Percentiles rank a stretch among this genome's conserved stretches.
These are phyloP conservation scores for Porodaedalea pini DNA, from an alignment of 1,284 basidiomycete genomes.

Conservation along the genomic window DNA sequence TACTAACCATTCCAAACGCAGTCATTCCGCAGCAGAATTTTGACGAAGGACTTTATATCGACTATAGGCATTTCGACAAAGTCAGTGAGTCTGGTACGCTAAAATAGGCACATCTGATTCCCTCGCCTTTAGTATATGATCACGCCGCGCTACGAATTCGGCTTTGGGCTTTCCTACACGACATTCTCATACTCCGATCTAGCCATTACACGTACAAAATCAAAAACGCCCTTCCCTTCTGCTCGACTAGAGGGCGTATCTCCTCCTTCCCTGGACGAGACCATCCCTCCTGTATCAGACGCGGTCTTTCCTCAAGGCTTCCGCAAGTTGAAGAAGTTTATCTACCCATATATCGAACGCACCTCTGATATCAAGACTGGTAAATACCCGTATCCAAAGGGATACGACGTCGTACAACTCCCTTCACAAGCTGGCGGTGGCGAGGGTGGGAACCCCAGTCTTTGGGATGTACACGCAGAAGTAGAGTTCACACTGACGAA, in stretches of 20 bases:
- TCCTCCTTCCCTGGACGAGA: conserved; percentile 7
- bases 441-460: conserved; percentile 20
- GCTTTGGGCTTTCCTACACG: conserved; percentile 57
- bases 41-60: conserved; percentile 45
- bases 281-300: conserved; percentile 12
- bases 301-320: conserved; percentile 13
- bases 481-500: conserved; percentile 16
- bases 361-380: conserved; percentile 11
- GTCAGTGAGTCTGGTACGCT: conserved; percentile 12
- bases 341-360: conserved; percentile 17
- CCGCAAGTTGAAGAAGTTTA: conserved; percentile 17
- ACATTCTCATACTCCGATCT: conserved; percentile 42
- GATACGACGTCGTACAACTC: conserved; percentile 12
- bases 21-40: conserved; percentile 20
- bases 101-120: neutral
- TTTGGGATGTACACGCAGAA: conserved; percentile 19
- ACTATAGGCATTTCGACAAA: conserved; percentile 54
- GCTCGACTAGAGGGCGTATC: conserved; percentile 1
- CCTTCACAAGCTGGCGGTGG: conserved; percentile 18
- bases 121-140: conserved; percentile 36
- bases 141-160: conserved; percentile 59
- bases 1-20: conserved; percentile 33
- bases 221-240: conserved; percentile 18
- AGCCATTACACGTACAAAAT: conserved; percentile 5
- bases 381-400: conserved; percentile 18